Conservation (phyloP, 2,329 filamentous ascomycete species). For the Microsporum canis region DNA sequence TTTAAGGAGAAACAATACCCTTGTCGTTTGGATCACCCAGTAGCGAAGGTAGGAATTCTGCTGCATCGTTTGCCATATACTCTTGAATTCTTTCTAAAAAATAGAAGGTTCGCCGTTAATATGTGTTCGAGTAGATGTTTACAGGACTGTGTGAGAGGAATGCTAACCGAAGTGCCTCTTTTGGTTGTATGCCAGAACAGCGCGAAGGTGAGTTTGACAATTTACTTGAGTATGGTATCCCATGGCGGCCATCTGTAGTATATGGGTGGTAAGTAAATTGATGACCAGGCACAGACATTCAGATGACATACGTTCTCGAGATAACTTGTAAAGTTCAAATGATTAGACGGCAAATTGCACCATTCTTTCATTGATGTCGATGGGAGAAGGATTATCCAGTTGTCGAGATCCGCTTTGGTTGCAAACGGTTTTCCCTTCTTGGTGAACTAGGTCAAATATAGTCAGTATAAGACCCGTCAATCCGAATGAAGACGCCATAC, state of each 20-base stretch:
- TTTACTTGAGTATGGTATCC: background rate
- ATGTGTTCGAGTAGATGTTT: background rate
- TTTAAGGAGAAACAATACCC: background rate
- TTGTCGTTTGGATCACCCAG: background rate
- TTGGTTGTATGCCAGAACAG: background rate
- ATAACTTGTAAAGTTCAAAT: background rate
- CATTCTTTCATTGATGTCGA: background rate
- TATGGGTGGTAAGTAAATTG: background rate
- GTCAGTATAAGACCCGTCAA: background rate
- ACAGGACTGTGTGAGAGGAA: background rate
- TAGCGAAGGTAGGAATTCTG: background rate
- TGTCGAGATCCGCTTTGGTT: background rate
- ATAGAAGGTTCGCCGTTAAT: background rate
- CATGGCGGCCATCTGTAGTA: background rate
- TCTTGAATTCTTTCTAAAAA: background rate
- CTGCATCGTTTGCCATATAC: background rate
- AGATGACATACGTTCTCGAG: background rate
- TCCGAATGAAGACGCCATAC: background rate
- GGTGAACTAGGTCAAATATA: background rate
- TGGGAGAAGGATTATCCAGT: background rate
- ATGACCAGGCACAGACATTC: background rate
- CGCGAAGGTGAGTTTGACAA: background rate
- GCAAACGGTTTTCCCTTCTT: conserved; percentile 1
- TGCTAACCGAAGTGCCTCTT: background rate
- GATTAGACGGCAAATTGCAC: background rate